These are phyloP conservation scores for Claviceps sp. DNA, from an alignment of 2,329 filamentous ascomycete species.

Conservation along the genomic window DNA sequence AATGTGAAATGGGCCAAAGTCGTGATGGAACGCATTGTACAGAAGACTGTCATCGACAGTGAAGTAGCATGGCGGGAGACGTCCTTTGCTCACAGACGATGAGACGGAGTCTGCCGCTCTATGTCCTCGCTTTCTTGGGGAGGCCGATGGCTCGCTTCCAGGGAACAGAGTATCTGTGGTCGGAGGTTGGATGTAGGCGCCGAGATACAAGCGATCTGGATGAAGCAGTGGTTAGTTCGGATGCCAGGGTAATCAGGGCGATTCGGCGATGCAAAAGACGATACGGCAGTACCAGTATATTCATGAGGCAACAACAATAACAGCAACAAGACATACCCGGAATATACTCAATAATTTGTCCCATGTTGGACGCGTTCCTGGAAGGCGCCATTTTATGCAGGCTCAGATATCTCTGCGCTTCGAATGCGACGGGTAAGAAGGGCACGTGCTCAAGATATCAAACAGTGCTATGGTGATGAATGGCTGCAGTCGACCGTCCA, in stretches of 20 bases:
- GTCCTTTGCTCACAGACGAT: slow-evolving; percentile 16
- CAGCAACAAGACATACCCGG: slow-evolving; percentile 49
- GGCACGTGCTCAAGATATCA: too few relatives aligned
- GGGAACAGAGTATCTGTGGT: slow-evolving; percentile 76
- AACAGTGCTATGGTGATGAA: too few relatives aligned
- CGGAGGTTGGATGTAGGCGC: slow-evolving; percentile 75
- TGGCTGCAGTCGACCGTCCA: too few relatives aligned
- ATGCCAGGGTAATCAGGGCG: too few relatives aligned
- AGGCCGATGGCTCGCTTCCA: slow-evolving; percentile 57
- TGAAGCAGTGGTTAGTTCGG: too few relatives aligned
- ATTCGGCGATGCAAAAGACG: too few relatives aligned
- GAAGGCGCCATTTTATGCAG: slow-evolving; percentile 34
- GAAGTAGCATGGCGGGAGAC: slow-evolving; percentile 72
- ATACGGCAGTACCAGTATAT: too few relatives aligned
- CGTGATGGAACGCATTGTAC: slow-evolving; percentile 97
- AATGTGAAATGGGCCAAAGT: slow-evolving; percentile 95
- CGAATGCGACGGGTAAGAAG: neutral
- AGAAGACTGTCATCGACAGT: slow-evolving; percentile 83
- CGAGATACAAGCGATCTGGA: slow-evolving; percentile 85
- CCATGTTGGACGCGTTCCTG: slow-evolving; percentile 46
- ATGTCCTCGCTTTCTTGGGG: slow-evolving; percentile 29
- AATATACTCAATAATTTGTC: slow-evolving; percentile 92
- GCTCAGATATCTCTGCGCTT: slow-evolving; percentile 9
- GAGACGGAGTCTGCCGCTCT: slow-evolving; percentile 46
- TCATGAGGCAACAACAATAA: neutral